Percentiles rank a stretch among this genome's conserved stretches.
These are phyloP conservation scores for Aspergillus thermomutatus DNA, from an alignment of 2,329 filamentous ascomycete genomes.

Conservation along the genomic window DNA sequence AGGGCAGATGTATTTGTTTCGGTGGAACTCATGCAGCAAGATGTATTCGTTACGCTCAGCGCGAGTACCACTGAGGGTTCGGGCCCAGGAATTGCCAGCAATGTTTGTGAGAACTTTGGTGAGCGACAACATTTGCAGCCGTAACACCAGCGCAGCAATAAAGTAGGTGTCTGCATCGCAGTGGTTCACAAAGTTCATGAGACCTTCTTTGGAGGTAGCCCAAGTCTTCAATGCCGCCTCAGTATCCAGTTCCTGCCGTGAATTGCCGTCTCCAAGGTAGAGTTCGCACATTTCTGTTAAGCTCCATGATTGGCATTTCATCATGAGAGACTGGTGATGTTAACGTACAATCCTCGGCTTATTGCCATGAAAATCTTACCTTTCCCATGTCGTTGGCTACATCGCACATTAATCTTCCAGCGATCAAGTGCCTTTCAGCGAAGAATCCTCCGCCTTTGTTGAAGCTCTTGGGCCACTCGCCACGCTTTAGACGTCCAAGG, in stretches of 20 bases:
- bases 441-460: conserved; percentile 87
- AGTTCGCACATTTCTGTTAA: conserved; percentile 96
- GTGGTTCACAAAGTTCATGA: conserved; percentile 91
- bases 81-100: conserved; percentile 96
- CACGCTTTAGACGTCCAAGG: conserved; percentile 78
- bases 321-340: conserved; percentile 70
- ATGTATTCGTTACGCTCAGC: conserved; percentile 99
- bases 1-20: conserved; percentile 96
- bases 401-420: conserved; percentile 88
- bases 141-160: conserved; percentile 83
- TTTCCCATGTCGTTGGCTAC: conserved; percentile 95
- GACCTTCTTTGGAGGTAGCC: conserved; percentile 76
- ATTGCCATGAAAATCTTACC: conserved; percentile 25
- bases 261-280: conserved; percentile 71
- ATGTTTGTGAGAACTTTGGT: conserved; percentile 95
- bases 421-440: conserved; percentile 82
- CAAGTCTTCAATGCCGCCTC: conserved; percentile 83
- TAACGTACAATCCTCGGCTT: conserved; percentile 13
- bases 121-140: conserved; percentile 85
- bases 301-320: conserved; percentile 96
- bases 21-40: conserved; percentile 92
- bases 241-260: conserved; percentile 80
- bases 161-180: conserved; percentile 96
- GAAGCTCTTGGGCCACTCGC: conserved; percentile 82
- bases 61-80: conserved; percentile 90